A percentile compares a stretch with the other conserved stretches of the same genome.
These are phyloP conservation scores for Boletus rubroflammeus DNA, from an alignment of 768 basidiomycete genomes.

Conservation along the genomic window DNA sequence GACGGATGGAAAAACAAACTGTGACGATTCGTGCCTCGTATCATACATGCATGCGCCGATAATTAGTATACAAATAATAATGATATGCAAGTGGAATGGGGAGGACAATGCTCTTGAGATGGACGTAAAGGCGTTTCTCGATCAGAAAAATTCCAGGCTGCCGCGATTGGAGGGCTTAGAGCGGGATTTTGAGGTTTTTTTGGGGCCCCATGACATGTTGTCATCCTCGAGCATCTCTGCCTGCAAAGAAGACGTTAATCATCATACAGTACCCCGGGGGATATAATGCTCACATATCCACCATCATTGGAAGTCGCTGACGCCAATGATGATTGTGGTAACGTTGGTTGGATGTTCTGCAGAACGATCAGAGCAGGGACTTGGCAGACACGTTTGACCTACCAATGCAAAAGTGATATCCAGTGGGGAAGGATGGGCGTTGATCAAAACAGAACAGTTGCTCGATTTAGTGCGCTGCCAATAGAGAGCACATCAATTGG, in stretches of 20 bases:
- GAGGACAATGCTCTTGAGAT: neutral
- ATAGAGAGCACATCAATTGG: neutral
- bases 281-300: constrained; percentile 17
- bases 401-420: constrained; percentile 24
- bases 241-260: constrained; percentile 2
- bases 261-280: neutral
- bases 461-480: constrained; percentile 20
- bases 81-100: neutral
- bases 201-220: constrained; percentile 26
- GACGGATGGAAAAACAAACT: neutral
- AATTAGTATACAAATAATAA: constrained; percentile 4
- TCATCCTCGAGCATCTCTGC: constrained; percentile 30
- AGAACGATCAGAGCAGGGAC: neutral
- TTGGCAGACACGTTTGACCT: constrained; percentile 1
- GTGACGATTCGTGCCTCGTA: neutral
- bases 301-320: neutral
- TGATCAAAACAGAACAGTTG: constrained; percentile 8
- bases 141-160: constrained; percentile 12
- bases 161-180: constrained; percentile 7
- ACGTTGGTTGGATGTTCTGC: constrained; percentile 10
- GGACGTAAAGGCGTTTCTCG: neutral
- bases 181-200: neutral
- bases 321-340: constrained; percentile 2
- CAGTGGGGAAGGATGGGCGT: constrained; percentile 16
- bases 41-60: constrained; percentile 13